A percentile compares a stretch with the other conserved stretches of the same genome.
phyloP scores from a whole-genome alignment of 306 rosid genomes.

The Gynostemma pentaphyllum region DNA sequence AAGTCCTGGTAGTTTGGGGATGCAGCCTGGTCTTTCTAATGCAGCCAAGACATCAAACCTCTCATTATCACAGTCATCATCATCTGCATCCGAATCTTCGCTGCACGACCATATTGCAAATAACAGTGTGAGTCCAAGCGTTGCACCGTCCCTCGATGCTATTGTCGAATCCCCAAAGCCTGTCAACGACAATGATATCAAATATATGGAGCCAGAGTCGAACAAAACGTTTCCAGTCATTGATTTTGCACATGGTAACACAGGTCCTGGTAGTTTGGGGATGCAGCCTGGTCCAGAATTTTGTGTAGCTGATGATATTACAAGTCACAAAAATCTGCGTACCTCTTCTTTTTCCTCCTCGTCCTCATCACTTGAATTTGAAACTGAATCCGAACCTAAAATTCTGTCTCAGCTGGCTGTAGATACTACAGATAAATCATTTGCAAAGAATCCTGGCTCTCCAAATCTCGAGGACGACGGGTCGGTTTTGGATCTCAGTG shows the following conservation, averaged over 20 bases:
- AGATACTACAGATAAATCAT: neutral
- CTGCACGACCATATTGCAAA: neutral
- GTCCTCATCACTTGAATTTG: conserved; percentile 1
- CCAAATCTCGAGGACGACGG: neutral
- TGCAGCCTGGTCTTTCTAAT: conserved; percentile 8
- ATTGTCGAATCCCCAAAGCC: neutral
- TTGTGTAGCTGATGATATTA: neutral
- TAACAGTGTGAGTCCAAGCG: too few relatives aligned
- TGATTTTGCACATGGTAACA: neutral
- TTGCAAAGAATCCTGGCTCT: neutral
- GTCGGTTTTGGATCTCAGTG: conserved; percentile 1
- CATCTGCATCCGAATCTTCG: conserved; percentile 16
- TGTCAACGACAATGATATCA: neutral
- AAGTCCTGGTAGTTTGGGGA: neutral
- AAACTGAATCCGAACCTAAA: neutral
- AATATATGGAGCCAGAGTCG: neutral
- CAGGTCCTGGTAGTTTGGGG: neutral
- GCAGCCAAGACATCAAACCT: neutral
- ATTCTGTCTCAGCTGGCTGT: neutral
- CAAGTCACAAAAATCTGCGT: neutral
- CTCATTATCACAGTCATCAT: conserved; percentile 9
- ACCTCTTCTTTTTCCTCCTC: neutral
- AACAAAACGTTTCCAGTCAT: neutral
- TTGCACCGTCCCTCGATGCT: too few relatives aligned
- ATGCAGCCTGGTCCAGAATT: neutral